phyloP scores from a whole-genome alignment of 257 asterid genomes.

The Scutellaria baicalensis region DNA sequence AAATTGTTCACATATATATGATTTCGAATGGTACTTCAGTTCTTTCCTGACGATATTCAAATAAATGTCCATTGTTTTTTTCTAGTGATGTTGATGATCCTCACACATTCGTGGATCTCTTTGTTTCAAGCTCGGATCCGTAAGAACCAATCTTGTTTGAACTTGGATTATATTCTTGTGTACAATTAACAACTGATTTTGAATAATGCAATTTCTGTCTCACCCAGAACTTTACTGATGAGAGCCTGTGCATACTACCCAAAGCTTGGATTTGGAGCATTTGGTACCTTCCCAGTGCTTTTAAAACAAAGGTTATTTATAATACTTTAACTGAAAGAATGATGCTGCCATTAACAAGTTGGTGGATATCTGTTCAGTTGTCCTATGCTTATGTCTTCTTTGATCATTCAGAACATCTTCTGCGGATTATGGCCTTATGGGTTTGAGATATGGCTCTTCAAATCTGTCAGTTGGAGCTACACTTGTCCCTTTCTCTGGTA shows the following conservation, averaged over 20 bases:
- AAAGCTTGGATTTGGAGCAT: slow-evolving; percentile 72
- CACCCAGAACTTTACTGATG: slow-evolving; percentile 51
- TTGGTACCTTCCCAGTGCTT: slow-evolving; percentile 75
- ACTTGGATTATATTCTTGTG: not conserved
- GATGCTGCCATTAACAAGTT: slow-evolving; percentile 1
- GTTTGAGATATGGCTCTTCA: slow-evolving; percentile 91
- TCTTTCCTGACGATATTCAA: slow-evolving; percentile 4
- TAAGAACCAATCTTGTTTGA: slow-evolving; percentile 34
- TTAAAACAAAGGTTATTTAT: slow-evolving; percentile 55
- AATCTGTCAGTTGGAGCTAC: slow-evolving; percentile 83
- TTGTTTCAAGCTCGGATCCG: slow-evolving; percentile 83
- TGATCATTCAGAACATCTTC: slow-evolving; percentile 49
- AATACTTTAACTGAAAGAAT: not conserved
- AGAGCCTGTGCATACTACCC: slow-evolving; percentile 85
- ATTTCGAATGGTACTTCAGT: not conserved
- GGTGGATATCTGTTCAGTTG: slow-evolving; percentile 3
- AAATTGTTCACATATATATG: not conserved
- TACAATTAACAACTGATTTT: slow-evolving; percentile 10
- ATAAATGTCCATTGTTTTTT: slow-evolving; percentile 7
- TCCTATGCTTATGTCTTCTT: slow-evolving; percentile 18
- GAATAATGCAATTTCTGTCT: not conserved
- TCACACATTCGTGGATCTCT: slow-evolving; percentile 71
- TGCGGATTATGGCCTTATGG: slow-evolving; percentile 75
- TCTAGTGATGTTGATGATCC: slow-evolving; percentile 79
- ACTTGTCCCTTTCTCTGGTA: slow-evolving; percentile 61